Conservation (phyloP, 139 green algal species). For the Chlorella sp. region DNA sequence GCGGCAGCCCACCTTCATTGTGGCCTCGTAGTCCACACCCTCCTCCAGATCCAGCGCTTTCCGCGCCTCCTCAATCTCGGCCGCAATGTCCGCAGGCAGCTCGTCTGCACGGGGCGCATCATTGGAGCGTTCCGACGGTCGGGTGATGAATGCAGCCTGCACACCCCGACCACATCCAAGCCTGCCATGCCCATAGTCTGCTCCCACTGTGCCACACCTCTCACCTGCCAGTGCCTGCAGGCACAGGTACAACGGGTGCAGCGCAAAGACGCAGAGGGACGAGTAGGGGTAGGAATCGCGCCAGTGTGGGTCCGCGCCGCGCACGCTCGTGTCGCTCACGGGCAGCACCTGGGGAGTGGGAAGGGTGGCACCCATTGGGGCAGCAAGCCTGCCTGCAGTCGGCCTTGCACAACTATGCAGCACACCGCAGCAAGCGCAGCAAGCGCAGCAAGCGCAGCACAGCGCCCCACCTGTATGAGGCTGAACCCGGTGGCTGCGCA, state of each 20-base stretch:
- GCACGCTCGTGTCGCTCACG: conserved; percentile 96
- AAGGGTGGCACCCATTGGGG: too few species aligned
- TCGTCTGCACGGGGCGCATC: neutral
- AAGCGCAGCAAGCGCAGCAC: neutral
- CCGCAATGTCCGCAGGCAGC: conserved; percentile 50
- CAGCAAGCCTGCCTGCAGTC: too few species aligned
- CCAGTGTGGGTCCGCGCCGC: conserved; percentile 72
- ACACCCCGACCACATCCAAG: too few species aligned
- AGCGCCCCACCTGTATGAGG: conserved; percentile 17
- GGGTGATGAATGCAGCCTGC: neutral
- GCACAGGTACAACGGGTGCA: conserved; percentile 93
- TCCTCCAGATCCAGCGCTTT: conserved; percentile 51
- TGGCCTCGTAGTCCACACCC: conserved; percentile 56
- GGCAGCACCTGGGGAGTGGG: conserved; percentile 96
- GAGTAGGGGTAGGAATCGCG: conserved; percentile 98
- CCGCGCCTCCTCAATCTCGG: conserved; percentile 45
- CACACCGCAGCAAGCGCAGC: neutral
- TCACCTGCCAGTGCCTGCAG: conserved; percentile 59
- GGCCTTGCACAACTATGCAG: too few species aligned
- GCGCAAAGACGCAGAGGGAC: conserved; percentile 89
- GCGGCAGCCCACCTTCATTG: neutral
- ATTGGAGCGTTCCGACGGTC: too few species aligned
- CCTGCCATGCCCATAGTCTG: neutral
- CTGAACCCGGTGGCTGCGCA: conserved; percentile 46
- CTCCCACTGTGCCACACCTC: neutral